Conservation (phyloP, 73 alveolate genomes). For the Tetrahymena borealis region DNA sequence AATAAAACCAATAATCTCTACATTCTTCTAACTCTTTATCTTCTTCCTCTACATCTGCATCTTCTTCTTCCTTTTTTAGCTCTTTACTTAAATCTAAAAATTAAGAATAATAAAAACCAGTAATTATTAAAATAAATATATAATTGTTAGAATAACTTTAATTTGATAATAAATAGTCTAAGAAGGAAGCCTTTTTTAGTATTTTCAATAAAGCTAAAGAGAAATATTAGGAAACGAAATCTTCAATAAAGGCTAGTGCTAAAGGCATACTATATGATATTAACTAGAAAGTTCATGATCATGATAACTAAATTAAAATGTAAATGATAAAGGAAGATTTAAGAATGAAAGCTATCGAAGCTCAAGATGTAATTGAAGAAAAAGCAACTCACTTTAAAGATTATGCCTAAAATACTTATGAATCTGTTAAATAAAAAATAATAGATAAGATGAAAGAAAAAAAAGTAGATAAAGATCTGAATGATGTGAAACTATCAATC, state of each 20-base stretch:
- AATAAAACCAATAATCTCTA: background rate
- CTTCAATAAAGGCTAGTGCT: background rate
- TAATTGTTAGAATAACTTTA: background rate
- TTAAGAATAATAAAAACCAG: background rate
- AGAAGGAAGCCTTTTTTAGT: background rate
- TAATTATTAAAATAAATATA: background rate
- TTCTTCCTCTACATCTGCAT: background rate
- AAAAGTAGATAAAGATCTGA: background rate
- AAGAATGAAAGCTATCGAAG: background rate
- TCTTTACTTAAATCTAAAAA: background rate
- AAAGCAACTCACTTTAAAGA: background rate
- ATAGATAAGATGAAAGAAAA: background rate
- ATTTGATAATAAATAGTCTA: background rate
- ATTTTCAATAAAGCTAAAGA: background rate
- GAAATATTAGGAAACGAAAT: background rate
- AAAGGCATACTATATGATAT: background rate
- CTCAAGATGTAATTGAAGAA: background rate
- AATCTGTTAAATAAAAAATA: background rate
- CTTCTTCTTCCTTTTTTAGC: background rate
- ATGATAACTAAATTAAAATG: background rate
- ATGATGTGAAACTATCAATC: background rate
- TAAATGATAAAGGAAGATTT: background rate
- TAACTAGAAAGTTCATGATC: background rate
- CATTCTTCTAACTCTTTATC: background rate
- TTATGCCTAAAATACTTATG: background rate